These are phyloP conservation scores for Phlebopus sp. DNA, from an alignment of 1,284 basidiomycete genomes.

Conservation along the genomic window DNA sequence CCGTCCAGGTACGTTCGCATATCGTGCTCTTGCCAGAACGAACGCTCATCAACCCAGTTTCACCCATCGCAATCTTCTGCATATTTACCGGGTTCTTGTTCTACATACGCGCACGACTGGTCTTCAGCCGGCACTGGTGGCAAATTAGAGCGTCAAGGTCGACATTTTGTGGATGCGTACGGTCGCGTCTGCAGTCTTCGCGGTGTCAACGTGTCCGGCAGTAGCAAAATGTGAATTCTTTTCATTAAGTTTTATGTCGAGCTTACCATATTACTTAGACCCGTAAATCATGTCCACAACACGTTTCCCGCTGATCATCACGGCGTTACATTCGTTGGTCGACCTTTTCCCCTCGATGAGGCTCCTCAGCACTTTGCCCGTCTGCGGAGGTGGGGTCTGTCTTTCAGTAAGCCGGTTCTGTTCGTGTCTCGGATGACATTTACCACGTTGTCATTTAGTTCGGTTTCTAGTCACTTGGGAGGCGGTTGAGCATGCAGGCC, in stretches of 20 bases:
- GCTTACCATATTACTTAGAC: conserved; percentile 38
- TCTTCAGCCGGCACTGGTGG: conserved; percentile 56
- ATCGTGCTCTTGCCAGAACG: neutral
- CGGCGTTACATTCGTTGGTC: conserved; percentile 73
- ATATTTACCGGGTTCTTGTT: conserved; percentile 45
- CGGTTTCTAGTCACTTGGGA: conserved; percentile 96
- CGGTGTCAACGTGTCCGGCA: conserved; percentile 81
- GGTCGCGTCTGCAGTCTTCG: conserved; percentile 76
- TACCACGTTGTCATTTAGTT: conserved; percentile 44
- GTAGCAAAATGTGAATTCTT: conserved; percentile 71
- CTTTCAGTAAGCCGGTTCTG: conserved; percentile 59
- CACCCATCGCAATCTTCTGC: conserved; percentile 44
- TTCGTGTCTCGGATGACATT: neutral
- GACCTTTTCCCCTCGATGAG: conserved; percentile 82
- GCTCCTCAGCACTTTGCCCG: conserved; percentile 81
- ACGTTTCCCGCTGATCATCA: conserved; percentile 62
- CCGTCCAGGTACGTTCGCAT: conserved; percentile 1
- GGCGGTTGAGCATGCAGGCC: conserved; percentile 88
- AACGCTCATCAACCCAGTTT: conserved; percentile 8
- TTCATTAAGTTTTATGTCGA: neutral
- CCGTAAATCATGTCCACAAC: conserved; percentile 58
- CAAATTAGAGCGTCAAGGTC: conserved; percentile 54
- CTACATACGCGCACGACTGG: conserved; percentile 74
- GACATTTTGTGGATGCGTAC: conserved; percentile 74
- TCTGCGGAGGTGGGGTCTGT: conserved; percentile 81